A percentile compares a stretch with the other conserved stretches of the same genome.
Conservation (phyloP, 1,284 basidiomycete species). For the Lentinus polychrous region DNA sequence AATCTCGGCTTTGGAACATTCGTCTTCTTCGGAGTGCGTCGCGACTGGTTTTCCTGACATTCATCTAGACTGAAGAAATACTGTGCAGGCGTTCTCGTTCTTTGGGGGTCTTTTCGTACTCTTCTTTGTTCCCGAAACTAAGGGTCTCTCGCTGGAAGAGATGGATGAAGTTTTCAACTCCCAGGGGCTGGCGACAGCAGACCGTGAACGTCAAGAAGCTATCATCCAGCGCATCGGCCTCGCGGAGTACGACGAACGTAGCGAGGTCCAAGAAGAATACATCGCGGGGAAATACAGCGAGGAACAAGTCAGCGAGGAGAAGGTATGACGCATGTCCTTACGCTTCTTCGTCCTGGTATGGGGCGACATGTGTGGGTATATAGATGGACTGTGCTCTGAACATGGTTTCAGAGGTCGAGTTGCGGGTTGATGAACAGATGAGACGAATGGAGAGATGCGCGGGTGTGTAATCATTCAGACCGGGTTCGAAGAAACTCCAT, state of each 20-base stretch:
- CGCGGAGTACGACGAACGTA: slow-evolving; percentile 17
- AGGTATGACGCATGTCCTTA: no score
- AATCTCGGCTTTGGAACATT: slow-evolving; percentile 59
- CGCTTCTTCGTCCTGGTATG: no score
- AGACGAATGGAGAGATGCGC: no score
- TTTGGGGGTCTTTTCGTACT: slow-evolving; percentile 55
- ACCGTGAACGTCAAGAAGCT: slow-evolving; percentile 44
- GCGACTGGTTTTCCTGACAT: neutral
- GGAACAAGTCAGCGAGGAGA: no score
- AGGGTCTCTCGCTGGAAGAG: slow-evolving; percentile 60
- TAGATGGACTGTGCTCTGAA: no score
- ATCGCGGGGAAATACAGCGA: neutral
- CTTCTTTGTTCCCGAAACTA: slow-evolving; percentile 64
- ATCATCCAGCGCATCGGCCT: slow-evolving; percentile 58
- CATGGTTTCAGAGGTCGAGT: no score
- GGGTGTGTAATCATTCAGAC: no score
- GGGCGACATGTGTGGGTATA: no score
- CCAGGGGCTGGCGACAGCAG: slow-evolving; percentile 42
- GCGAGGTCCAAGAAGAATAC: slow-evolving; percentile 8
- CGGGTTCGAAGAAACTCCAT: no score
- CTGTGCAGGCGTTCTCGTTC: slow-evolving; percentile 47
- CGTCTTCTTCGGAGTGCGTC: slow-evolving; percentile 57
- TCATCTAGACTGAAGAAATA: slow-evolving; percentile 1
- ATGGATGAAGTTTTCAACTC: slow-evolving; percentile 66
- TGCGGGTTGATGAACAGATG: no score